Conservation (phyloP, 148 eudicot genomes). For the Dysphania ambrosioides region DNA sequence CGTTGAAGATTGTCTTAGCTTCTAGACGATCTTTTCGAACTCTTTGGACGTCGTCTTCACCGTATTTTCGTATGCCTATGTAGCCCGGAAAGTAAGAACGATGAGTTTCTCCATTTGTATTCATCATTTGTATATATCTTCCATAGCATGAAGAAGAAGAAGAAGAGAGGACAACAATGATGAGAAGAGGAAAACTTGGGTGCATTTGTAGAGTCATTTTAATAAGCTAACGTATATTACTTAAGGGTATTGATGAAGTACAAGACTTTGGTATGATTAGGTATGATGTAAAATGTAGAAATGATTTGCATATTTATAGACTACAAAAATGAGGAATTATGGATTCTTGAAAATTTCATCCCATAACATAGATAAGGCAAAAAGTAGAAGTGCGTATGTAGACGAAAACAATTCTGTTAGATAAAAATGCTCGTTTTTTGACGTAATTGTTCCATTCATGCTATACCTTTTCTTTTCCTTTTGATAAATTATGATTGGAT, state of each 20-base stretch:
- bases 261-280: not conserved
- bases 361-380: slow-evolving; percentile 7
- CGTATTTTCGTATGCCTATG: too few species aligned
- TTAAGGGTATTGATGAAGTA: not conserved
- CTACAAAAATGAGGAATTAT: not conserved
- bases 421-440: too few species aligned
- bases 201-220: not conserved
- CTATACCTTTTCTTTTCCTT: too few species aligned
- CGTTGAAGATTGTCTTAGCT: slow-evolving; percentile 27
- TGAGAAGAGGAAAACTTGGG: not conserved
- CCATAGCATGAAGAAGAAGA: not conserved
- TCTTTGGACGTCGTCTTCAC: too few species aligned
- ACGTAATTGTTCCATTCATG: not conserved
- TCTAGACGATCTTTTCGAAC: too few species aligned
- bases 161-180: not conserved
- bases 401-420: not conserved
- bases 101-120: not conserved
- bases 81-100: too few species aligned
- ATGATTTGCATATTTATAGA: slow-evolving; percentile 4
- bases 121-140: not conserved
- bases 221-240: not conserved
- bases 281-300: not conserved
- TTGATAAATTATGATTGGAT: too few species aligned
- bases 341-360: not conserved
- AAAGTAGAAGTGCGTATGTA: not conserved